A percentile compares a stretch with the other conserved stretches of the same genome.
Conservation (phyloP, 2,329 filamentous ascomycete species). For the Leptographium radiaticola region DNA sequence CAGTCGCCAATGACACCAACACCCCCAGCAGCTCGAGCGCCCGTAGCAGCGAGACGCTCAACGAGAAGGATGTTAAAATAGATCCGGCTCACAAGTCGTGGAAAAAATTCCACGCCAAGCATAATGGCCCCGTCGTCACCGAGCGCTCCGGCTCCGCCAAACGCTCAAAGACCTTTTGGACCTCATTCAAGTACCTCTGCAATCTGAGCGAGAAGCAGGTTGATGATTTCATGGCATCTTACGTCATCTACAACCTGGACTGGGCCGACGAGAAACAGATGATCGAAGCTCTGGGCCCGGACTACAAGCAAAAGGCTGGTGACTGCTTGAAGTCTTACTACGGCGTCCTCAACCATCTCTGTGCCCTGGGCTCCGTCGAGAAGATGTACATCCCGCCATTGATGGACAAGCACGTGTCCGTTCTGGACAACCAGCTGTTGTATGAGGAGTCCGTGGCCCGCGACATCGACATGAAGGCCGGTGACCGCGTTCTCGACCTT, state of each 20-base stretch:
- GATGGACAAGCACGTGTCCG: constrained; percentile 35
- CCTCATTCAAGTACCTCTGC: constrained; percentile 34
- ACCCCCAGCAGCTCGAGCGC: constrained; percentile 14
- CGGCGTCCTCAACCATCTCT: constrained; percentile 40
- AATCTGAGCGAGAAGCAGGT: constrained; percentile 36
- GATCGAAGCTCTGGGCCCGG: constrained; percentile 30
- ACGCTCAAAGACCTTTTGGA: constrained; percentile 34
- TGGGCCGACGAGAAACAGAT: constrained; percentile 37
- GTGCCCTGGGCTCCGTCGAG: constrained; percentile 40
- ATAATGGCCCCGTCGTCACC: constrained; percentile 14
- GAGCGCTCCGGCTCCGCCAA: constrained; percentile 33
- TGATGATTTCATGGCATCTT: constrained; percentile 42
- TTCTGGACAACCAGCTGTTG: constrained; percentile 38
- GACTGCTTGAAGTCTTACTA: constrained; percentile 39
- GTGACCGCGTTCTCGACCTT: constrained; percentile 35
- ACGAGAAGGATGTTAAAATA: constrained; percentile 16
- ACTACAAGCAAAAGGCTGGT: constrained; percentile 36
- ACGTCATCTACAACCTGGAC: constrained; percentile 42
- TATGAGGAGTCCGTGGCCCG: constrained; percentile 36
- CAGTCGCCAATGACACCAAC: background rate
- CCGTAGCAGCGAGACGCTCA: constrained; percentile 20
- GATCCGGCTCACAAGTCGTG: constrained; percentile 7
- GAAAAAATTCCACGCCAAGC: constrained; percentile 3
- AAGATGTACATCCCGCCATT: constrained; percentile 45
- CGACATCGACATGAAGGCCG: constrained; percentile 29